These are phyloP conservation scores for Amanita thiersii DNA, from an alignment of 768 basidiomycete genomes.

Conservation along the genomic window DNA sequence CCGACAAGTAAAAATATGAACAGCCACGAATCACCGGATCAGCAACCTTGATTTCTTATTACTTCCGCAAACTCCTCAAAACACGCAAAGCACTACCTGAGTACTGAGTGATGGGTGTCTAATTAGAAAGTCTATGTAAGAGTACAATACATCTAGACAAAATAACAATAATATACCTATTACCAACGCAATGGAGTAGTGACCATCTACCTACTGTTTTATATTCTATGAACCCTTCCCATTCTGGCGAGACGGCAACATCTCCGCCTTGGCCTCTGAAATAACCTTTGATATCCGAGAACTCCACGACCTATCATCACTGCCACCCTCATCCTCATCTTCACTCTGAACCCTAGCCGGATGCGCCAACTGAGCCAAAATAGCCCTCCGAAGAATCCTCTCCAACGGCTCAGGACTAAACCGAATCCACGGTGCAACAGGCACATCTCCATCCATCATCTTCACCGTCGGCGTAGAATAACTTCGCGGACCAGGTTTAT, in stretches of 20 bases:
- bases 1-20: too few relatives aligned
- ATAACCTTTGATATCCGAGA: background rate
- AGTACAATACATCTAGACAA: too few relatives aligned
- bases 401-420: constrained; percentile 9
- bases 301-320: background rate
- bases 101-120: too few relatives aligned
- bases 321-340: background rate
- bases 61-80: too few relatives aligned
- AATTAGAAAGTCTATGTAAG: too few relatives aligned
- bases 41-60: too few relatives aligned
- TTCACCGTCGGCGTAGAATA: constrained; percentile 10
- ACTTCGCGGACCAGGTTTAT: background rate
- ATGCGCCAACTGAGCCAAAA: constrained; percentile 6
- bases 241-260: background rate
- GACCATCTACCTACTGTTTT: too few relatives aligned
- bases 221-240: too few relatives aligned
- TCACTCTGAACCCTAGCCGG: background rate
- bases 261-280: background rate
- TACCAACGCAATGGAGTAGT: too few relatives aligned
- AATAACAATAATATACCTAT: too few relatives aligned
- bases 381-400: constrained; percentile 11
- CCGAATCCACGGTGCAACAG: constrained; percentile 4
- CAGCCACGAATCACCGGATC: too few relatives aligned
- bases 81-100: too few relatives aligned
- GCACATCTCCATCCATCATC: constrained; percentile 12